Percentiles rank a stretch among this genome's conserved stretches.
phyloP scores from a whole-genome alignment of 345 rosid genomes.

The Lumnitzera littorea region DNA sequence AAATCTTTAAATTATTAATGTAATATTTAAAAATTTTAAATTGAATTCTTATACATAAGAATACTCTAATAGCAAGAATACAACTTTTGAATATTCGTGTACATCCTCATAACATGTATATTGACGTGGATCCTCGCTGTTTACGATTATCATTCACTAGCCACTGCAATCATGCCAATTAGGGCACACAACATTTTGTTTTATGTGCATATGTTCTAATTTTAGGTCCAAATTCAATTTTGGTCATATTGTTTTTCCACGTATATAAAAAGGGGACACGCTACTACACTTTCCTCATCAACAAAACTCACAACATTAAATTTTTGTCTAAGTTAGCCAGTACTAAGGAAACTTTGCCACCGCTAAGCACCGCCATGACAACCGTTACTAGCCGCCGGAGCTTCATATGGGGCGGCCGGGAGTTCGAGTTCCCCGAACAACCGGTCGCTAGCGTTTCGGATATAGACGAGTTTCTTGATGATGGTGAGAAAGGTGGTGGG shows the following conservation, averaged over 20 bases:
- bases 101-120: conserved; percentile 22
- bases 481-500: conserved; percentile 15
- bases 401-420: conserved; percentile 6
- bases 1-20: no score
- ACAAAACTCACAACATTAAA: no score
- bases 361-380: conserved; percentile 18
- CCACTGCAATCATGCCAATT: not conserved
- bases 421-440: conserved; percentile 24
- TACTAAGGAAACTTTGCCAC: not conserved
- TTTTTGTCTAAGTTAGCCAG: no score
- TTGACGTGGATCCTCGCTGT: conserved; percentile 41
- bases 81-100: conserved; percentile 7
- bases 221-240: no score
- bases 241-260: no score
- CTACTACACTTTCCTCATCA: no score
- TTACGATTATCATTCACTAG: conserved; percentile 1
- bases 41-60: no score
- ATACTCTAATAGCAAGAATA: not conserved
- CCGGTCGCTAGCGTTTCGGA: conserved; percentile 52
- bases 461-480: conserved; percentile 50
- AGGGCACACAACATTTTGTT: no score
- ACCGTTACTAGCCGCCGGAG: conserved; percentile 29
- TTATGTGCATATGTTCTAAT: no score
- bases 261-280: no score
- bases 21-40: no score